A percentile compares a stretch with the other conserved stretches of the same genome.
phyloP scores from a whole-genome alignment of 2,329 filamentous ascomycete genomes.

The Apiospora saccharicola region DNA sequence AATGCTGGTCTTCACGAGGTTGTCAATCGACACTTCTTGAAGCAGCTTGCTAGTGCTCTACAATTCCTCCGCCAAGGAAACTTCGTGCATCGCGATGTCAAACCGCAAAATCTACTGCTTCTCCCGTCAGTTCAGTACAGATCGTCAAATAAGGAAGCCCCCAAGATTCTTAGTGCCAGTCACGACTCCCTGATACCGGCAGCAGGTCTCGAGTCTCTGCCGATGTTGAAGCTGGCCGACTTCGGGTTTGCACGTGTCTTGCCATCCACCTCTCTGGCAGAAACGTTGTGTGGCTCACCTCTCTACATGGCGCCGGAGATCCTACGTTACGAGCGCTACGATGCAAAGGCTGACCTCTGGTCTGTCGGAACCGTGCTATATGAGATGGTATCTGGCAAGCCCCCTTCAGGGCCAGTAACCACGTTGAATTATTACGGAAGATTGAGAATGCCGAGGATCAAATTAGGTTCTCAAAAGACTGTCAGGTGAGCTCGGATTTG shows the following conservation, averaged over 20 bases:
- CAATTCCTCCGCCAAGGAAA: conserved; percentile 86
- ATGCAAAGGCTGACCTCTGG: conserved; percentile 96
- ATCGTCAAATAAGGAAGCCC: conserved; percentile 64
- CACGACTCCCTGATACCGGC: conserved; percentile 82
- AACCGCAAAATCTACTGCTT: conserved; percentile 93
- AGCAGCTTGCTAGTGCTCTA: conserved; percentile 91
- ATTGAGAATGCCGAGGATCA: conserved; percentile 89
- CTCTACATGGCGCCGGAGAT: conserved; percentile 99
- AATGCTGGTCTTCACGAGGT: conserved; percentile 94
- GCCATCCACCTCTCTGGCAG: conserved; percentile 88
- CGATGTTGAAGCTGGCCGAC: conserved; percentile 97
- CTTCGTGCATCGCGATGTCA: conserved; percentile 95
- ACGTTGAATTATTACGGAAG: conserved; percentile 90
- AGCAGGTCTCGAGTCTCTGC: conserved; percentile 82
- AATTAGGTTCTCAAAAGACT: conserved; percentile 82
- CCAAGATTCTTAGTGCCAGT: conserved; percentile 78
- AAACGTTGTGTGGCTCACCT: conserved; percentile 95
- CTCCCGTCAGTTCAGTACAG: conserved; percentile 81
- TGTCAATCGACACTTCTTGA: conserved; percentile 93
- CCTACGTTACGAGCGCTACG: conserved; percentile 94
- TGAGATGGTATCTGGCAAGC: conserved; percentile 91
- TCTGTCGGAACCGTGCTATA: conserved; percentile 95
- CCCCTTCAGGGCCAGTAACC: conserved; percentile 94
- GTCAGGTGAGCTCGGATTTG: conserved; percentile 75
- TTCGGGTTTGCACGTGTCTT: conserved; percentile 97